Evolutionary conservation across 768 basidiomycete genomes (phyloP), one percentile per base, ranked within the genome.

Genomic region (Mycena crocata): DNA sequence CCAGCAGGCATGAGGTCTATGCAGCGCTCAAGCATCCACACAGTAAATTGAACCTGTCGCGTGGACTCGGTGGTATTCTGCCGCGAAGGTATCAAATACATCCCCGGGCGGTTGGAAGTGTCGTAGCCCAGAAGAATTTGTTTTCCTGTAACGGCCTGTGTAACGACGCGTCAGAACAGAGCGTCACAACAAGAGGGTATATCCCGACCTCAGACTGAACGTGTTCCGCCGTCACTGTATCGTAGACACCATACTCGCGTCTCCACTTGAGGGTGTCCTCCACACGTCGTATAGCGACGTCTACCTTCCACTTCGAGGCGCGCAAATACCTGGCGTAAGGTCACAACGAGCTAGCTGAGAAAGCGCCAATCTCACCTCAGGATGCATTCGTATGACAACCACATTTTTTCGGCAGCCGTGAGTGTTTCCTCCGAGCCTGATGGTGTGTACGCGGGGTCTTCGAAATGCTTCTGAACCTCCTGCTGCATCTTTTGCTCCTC

Each of bases 1-100:
- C 93, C 93, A 24, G 92, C 89, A 19, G 84, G 87, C 89, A 94
- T 92, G 59, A 94, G 82, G 69, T 95, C 93, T 28, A 92, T 82
- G 21, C 84, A 81, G 1, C 92, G 86, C 76, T 97, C 95, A 31
- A 96, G 77, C 80, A 90, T 84, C 88, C 90, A 96, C 19, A 95
- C 86, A 1, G 85, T 83, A 70, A 85, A 92, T 50, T 93, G 86
- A 51, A 95, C 84, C 78, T 95, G 93, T 23, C 89, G 83, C 3
- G 81, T 80, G 6, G 84, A 76, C 67, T 90, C 91, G 5, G 87
- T 84, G 0, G 94, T 95, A 76, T 95, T 96, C 76, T 96, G 94
- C 24, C 87, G 60, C 21, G 49, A 55, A 1, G 69, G 69, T 0
- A 66, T 19, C 14, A 49, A 23, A 34, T 94, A 94, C 42, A 90